These are phyloP conservation scores for Panaeolus cyanescens DNA, from an alignment of 768 basidiomycete species.

Conservation along the genomic window DNA sequence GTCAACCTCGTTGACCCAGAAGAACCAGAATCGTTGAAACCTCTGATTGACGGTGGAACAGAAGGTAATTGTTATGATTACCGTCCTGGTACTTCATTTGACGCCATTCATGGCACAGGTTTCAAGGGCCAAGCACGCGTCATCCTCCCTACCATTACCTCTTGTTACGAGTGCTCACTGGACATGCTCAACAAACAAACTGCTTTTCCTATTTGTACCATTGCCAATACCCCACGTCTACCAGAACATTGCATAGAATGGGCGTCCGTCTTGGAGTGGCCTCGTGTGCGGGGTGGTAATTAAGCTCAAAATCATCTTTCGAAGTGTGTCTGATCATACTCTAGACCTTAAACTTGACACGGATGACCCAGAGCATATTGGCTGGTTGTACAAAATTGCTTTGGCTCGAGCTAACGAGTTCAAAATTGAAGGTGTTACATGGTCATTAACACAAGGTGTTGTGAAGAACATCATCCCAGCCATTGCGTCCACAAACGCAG, in stretches of 20 bases:
- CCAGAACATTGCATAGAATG: constrained; percentile 99
- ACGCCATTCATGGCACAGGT: constrained; percentile 49
- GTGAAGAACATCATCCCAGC: constrained; percentile 99
- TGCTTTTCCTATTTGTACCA: constrained; percentile 97
- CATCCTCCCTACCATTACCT: constrained; percentile 91
- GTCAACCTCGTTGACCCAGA: constrained; percentile 95
- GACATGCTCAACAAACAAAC: constrained; percentile 99
- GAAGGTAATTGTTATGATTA: constrained; percentile 61
- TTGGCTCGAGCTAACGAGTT: constrained; percentile 86
- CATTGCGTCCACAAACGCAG: constrained; percentile 97
- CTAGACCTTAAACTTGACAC: constrained; percentile 93
- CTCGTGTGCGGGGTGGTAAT: constrained; percentile 84
- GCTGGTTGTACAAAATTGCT: constrained; percentile 87
- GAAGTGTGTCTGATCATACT: constrained; percentile 3
- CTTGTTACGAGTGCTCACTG: constrained; percentile 97
- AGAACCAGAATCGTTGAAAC: constrained; percentile 90
- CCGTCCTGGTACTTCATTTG: background rate
- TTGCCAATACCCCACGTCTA: constrained; percentile 96
- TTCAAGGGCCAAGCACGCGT: constrained; percentile 99
- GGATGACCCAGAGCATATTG: constrained; percentile 95
- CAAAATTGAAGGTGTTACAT: constrained; percentile 98
- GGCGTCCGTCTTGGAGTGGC: constrained; percentile 99
- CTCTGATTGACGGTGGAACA: constrained; percentile 97
- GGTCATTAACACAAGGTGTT: constrained; percentile 96
- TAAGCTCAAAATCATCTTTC: too few relatives aligned